phyloP scores from a whole-genome alignment of 768 basidiomycete genomes.

The Gyrodon lividus region DNA sequence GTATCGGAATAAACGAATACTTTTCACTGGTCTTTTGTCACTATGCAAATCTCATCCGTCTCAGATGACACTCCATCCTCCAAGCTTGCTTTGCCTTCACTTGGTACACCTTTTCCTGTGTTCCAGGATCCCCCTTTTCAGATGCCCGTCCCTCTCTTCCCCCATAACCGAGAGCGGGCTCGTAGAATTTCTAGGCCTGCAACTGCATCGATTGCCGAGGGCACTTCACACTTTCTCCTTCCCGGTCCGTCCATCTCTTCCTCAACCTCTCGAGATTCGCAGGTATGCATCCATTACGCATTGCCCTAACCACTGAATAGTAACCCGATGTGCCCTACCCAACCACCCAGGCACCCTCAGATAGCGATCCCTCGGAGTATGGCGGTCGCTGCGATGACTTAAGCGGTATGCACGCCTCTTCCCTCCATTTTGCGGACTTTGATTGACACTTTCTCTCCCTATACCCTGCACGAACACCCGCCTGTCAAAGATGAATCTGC shows the following conservation, averaged over 20 bases:
- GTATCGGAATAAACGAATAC: background rate
- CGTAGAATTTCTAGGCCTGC: conserved; percentile 38
- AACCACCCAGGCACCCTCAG: conserved; percentile 3
- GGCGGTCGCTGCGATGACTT: conserved; percentile 10
- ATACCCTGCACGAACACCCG: conserved; percentile 11
- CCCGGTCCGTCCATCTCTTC: conserved; percentile 27
- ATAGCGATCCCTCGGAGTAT: conserved; percentile 12
- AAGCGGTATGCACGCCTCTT: conserved; percentile 21
- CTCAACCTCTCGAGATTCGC: conserved; percentile 1
- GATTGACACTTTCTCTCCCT: conserved; percentile 13
- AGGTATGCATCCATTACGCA: conserved; percentile 7
- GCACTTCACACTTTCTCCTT: conserved; percentile 39
- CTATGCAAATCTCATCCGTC: conserved; percentile 19
- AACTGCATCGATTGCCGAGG: conserved; percentile 46
- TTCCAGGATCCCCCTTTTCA: conserved; percentile 25
- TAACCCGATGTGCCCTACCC: conserved; percentile 5
- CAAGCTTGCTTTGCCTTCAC: conserved; percentile 12
- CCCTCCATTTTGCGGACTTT: conserved; percentile 1
- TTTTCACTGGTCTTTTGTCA: background rate
- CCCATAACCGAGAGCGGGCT: conserved; percentile 24
- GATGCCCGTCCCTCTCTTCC: conserved; percentile 37
- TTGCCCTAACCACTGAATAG: background rate
- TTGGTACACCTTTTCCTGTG: conserved; percentile 24
- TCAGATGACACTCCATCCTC: background rate
- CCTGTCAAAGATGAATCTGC: conserved; percentile 13